Evolutionary conservation across 2,329 filamentous ascomycete species (phyloP), one percentile per base, ranked within the genome.

Genomic region (Phyllosticta citribraziliensis): DNA sequence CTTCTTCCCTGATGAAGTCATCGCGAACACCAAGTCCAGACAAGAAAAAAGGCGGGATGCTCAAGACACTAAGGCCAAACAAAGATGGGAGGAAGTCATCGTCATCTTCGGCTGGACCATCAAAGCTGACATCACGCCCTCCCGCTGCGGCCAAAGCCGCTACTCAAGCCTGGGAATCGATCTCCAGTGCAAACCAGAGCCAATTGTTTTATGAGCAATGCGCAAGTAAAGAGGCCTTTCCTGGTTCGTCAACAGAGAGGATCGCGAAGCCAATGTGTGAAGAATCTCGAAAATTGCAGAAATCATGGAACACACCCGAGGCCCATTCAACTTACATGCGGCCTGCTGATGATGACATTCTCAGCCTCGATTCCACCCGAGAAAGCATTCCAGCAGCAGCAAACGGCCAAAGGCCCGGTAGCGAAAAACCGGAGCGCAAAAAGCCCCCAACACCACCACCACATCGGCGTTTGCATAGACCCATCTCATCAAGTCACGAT

Each of bases 21-120:
- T 81, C 81, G 35, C 78, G 83, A 61, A 84, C 81, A 19, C 82
- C 83, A 10, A 86, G 84, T 67, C 84, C 84, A 2, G 84, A 86
- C 17, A 47, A 47, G 56, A 83, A 84, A 70, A 85, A 82, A 65
- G 75, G 78, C 27, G 74, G 76, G 11, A 82, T 86, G 81, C 70
- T 84, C 63, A 81, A 78, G 56, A 84, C 82, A 10, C 65, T 84
- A 62, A 75, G 82, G 60, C 74, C 76, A 17, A 71, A 65, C 27
- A 76, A 73, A 57, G 77, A 80, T 52, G 68, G 73, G 54, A 77
- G 76, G 63, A 79, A 76, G 58, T 68, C 27, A 30, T 30, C 73
- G 24, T 74, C 76, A 14, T 78, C 79, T 60, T 75, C 78, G 54
- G 76, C 74, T 63, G 76, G 82, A 67, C 69, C 74, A 2, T 73